Base-by-base conservation (phyloP, 768 basidiomycete genomes). In the Naganishia friedmannii region DNA sequence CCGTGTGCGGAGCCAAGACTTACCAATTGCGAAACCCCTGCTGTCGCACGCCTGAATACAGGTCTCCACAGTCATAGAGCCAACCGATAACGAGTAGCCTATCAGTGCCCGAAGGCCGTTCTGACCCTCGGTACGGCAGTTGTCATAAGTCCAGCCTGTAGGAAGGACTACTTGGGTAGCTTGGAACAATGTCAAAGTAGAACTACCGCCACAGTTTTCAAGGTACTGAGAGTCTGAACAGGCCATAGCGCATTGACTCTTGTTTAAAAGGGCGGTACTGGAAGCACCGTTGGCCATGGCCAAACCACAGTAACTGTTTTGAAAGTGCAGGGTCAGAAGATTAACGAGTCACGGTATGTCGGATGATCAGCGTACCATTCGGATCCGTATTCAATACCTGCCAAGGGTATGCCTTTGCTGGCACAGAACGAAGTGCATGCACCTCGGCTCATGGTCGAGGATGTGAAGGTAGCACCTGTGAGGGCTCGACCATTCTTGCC, bases 21-120 rank as follows among this genome's bases (percentile, higher is more conserved):
- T 53, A 60, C 68, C 90, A 51, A 90, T 74, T 0, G 87, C 86
- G 79, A 84, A 90, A 70, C 86, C 86, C 72, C 83, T 82, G 2
- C 82, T 75, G 0, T 74, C 74, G 78, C 92, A 94, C 28, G 83
- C 77, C 4, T 81, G 77, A 65, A 92, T 84, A 76, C 92, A 94
- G 13, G 76, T 77, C 74, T 88, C 82, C 54, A 89, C 85, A 0
- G 90, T 92, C 72, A 83, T 82, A 6, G 73, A 70, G 58, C 70
- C 77, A 48, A 73, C 77, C 63, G 85, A 82, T 29, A 81, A 78
- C 0, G 83, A 68, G 72, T 77, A 76, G 7, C 72, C 71, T 29
- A n/a, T 68, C 28, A 79, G 60, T 26, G 76, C 77, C 37, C 78
- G 72, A 17, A 42, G 42, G 15, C 54, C 70, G 45, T 68, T 54